Percentiles rank a stretch among this genome's conserved stretches.
Evolutionary conservation across 306 rosid genomes (phyloP).

Genomic region (Delonix regia): DNA sequence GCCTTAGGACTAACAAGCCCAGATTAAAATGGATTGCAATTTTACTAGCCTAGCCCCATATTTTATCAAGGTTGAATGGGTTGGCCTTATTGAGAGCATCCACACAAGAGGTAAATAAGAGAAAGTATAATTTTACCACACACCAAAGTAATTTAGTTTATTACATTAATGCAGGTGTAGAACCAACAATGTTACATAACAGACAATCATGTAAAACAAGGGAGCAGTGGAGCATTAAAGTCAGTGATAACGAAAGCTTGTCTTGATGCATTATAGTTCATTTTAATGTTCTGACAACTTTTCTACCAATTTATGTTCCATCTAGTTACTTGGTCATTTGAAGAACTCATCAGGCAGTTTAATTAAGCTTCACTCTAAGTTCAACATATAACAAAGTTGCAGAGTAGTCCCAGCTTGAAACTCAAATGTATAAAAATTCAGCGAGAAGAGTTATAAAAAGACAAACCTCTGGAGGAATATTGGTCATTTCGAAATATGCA

Average conservation of each 20-base stretch:
- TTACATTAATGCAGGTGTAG: too few relatives aligned
- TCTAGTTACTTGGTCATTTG: not conserved
- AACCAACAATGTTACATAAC: too few relatives aligned
- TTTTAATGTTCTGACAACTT: slow-evolving; percentile 6
- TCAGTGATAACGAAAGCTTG: not conserved
- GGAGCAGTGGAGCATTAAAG: too few relatives aligned
- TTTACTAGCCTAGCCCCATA: too few relatives aligned
- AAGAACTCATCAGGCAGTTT: not conserved
- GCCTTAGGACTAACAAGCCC: too few relatives aligned
- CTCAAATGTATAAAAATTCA: slow-evolving; percentile 21
- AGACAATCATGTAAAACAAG: too few relatives aligned
- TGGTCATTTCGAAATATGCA: slow-evolving; percentile 98
- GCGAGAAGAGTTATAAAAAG: slow-evolving; percentile 26
- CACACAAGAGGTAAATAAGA: too few relatives aligned
- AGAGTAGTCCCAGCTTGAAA: slow-evolving; percentile 21
- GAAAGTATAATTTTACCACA: too few relatives aligned
- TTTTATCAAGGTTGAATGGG: too few relatives aligned
- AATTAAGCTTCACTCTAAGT: slow-evolving; percentile 7
- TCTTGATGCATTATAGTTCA: not conserved
- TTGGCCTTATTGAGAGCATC: too few relatives aligned
- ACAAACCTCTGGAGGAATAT: slow-evolving; percentile 90
- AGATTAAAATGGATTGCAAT: too few relatives aligned
- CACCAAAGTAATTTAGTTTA: too few relatives aligned
- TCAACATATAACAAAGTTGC: slow-evolving; percentile 1
- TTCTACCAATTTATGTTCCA: not conserved